Evolutionary conservation across 805 yeast genomes (phyloP).

Genomic region (Starmerella powellii): DNA sequence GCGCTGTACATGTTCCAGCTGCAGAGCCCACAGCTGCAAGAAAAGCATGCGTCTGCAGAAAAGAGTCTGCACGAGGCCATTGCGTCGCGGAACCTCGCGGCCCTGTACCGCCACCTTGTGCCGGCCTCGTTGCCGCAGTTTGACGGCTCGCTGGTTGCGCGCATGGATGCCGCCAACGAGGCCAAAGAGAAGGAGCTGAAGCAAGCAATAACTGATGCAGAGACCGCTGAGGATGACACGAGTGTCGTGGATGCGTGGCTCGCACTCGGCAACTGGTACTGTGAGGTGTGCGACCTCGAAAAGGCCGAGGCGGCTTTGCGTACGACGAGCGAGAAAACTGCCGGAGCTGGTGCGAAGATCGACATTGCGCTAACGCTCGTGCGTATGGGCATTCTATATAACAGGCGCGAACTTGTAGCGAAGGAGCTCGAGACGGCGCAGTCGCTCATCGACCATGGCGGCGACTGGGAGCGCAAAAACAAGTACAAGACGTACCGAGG

Average conservation of each 20-base stretch:
- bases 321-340: conserved; percentile 65
- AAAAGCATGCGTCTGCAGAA: conserved; percentile 35
- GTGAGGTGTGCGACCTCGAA: conserved; percentile 67
- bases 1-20: conserved; percentile 70
- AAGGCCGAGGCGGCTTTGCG: conserved; percentile 57
- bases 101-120: conserved; percentile 64
- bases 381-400: conserved; percentile 80
- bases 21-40: conserved; percentile 31
- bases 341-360: conserved; percentile 80
- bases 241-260: conserved; percentile 68
- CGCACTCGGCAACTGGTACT: conserved; percentile 76
- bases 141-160: conserved; percentile 48
- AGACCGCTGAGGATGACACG: conserved; percentile 74
- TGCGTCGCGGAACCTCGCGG: conserved; percentile 55
- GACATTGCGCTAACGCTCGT: conserved; percentile 72
- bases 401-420: conserved; percentile 58
- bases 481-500: conserved; percentile 87
- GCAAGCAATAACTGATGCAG: conserved; percentile 41
- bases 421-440: conserved; percentile 64
- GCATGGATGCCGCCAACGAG: conserved; percentile 44
- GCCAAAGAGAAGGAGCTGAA: conserved; percentile 39
- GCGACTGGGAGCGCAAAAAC: conserved; percentile 98
- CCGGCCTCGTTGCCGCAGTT: conserved; percentile 36
- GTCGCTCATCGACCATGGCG: conserved; percentile 80
- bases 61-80: conserved; percentile 43